Conservation (phyloP, 805 yeast genomes). For the Candida sithepensis region DNA sequence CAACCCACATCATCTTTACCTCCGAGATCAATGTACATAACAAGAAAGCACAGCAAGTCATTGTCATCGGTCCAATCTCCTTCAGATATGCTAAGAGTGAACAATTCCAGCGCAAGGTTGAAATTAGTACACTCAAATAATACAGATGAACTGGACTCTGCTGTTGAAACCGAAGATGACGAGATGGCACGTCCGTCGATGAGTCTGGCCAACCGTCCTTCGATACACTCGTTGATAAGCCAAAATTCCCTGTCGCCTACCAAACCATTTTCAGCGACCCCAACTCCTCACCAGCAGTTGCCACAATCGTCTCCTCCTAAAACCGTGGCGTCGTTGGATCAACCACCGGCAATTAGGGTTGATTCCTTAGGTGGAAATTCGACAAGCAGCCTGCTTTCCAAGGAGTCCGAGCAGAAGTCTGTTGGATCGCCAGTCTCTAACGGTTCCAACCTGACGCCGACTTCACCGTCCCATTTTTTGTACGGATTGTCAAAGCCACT, state of each 20-base stretch:
- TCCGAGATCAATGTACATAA: slow-evolving; percentile 13
- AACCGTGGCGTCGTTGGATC: slow-evolving; percentile 7
- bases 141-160: slow-evolving; percentile 26
- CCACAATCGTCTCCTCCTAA: not conserved
- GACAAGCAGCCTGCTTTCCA: not conserved
- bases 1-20: slow-evolving; percentile 9
- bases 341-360: slow-evolving; percentile 12
- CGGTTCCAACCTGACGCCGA: not conserved
- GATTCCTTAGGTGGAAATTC: slow-evolving; percentile 5
- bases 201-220: slow-evolving; percentile 4
- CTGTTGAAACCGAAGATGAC: slow-evolving; percentile 23
- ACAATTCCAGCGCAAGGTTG: slow-evolving; percentile 9
- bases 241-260: not conserved
- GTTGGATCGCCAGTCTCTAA: slow-evolving; percentile 4
- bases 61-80: slow-evolving; percentile 44
- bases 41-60: slow-evolving; percentile 38
- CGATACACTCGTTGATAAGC: slow-evolving; percentile 4
- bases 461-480: slow-evolving; percentile 6
- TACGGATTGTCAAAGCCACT: slow-evolving; percentile 15
- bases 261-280: not conserved
- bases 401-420: not conserved
- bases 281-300: slow-evolving; percentile 2
- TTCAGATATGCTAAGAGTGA: slow-evolving; percentile 35
- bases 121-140: slow-evolving; percentile 7
- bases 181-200: not conserved